Conservation (phyloP, 1,284 basidiomycete species). For the Leccinum fallax region DNA sequence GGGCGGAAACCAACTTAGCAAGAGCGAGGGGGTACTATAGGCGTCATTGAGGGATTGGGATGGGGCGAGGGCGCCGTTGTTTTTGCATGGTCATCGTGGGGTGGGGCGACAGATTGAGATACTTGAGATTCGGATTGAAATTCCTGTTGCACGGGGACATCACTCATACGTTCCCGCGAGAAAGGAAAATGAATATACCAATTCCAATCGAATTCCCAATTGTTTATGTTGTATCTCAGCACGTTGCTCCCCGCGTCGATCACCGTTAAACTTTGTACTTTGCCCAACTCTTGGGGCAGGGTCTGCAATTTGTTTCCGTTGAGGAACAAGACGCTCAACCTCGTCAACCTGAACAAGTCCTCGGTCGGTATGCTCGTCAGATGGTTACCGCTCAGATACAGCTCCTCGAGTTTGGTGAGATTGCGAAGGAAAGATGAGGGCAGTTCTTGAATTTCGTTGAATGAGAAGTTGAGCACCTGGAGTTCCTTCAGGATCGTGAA, state of each 20-base stretch:
- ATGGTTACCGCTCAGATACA: constrained; percentile 95
- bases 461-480: constrained; percentile 88
- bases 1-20: too few species aligned
- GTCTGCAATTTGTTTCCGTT: constrained; percentile 96
- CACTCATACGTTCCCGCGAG: constrained; percentile 2
- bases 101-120: constrained; percentile 87
- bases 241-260: constrained; percentile 95
- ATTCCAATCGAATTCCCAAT: constrained; percentile 99
- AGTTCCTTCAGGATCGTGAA: constrained; percentile 79
- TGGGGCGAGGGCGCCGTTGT: too few species aligned
- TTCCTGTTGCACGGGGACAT: constrained; percentile 64
- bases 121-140: constrained; percentile 91
- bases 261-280: constrained; percentile 78
- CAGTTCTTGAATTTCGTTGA: constrained; percentile 94
- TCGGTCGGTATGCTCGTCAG: constrained; percentile 90
- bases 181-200: constrained; percentile 60
- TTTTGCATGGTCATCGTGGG: too few species aligned
- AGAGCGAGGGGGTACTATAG: too few species aligned
- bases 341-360: constrained; percentile 72
- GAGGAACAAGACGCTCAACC: constrained; percentile 78
- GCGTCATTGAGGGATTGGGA: too few species aligned
- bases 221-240: constrained; percentile 98
- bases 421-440: constrained; percentile 78
- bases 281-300: constrained; percentile 87
- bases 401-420: constrained; percentile 71